These are phyloP conservation scores for Mycena capillaripes DNA, from an alignment of 768 basidiomycete species.

Conservation along the genomic window DNA sequence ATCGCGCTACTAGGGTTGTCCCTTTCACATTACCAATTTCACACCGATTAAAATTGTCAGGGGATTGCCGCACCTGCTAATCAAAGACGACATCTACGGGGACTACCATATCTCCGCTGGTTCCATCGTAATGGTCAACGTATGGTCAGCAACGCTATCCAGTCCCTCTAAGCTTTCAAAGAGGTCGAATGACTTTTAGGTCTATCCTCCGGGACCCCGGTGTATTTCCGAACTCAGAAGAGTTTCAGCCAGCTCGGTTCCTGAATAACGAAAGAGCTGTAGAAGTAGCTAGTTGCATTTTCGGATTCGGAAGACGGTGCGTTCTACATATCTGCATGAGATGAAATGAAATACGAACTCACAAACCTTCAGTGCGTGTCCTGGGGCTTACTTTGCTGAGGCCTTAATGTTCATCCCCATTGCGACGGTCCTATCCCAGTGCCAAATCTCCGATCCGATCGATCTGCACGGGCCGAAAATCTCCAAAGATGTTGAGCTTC, in stretches of 20 bases:
- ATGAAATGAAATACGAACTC: neutral
- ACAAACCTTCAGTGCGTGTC: slow-evolving; percentile 5
- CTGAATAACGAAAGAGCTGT: slow-evolving; percentile 43
- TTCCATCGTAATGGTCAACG: slow-evolving; percentile 41
- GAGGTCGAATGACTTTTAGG: slow-evolving; percentile 38
- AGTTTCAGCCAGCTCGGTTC: slow-evolving; percentile 56
- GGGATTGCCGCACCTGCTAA: slow-evolving; percentile 40
- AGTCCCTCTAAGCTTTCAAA: neutral
- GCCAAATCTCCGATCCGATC: slow-evolving; percentile 6
- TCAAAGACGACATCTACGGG: slow-evolving; percentile 42
- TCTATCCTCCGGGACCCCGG: slow-evolving; percentile 54
- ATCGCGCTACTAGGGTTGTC: slow-evolving; percentile 39
- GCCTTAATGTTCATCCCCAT: slow-evolving; percentile 23
- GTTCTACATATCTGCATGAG: neutral
- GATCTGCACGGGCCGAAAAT: neutral
- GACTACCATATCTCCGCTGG: slow-evolving; percentile 45
- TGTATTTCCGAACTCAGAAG: slow-evolving; percentile 49
- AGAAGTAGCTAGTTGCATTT: slow-evolving; percentile 48
- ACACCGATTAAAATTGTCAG: neutral
- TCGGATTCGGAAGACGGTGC: slow-evolving; percentile 52
- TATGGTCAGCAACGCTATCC: slow-evolving; percentile 34
- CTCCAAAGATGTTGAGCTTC: slow-evolving; percentile 7
- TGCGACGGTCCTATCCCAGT: slow-evolving; percentile 14
- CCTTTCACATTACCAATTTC: neutral
- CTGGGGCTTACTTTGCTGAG: slow-evolving; percentile 23